phyloP scores from a whole-genome alignment of 805 yeast genomes.

The Lipomyces starkeyi region DNA sequence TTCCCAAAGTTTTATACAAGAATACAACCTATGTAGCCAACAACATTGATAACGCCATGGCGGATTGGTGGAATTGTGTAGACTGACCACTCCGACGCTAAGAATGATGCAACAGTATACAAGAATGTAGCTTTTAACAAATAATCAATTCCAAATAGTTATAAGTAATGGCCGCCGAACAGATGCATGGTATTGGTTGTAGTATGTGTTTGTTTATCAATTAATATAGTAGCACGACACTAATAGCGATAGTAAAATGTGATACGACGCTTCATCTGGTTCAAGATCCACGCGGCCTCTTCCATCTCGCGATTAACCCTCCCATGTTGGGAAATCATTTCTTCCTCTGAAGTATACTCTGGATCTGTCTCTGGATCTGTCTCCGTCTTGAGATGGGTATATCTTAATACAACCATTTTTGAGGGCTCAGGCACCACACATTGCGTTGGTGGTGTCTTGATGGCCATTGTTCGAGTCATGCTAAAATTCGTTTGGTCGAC shows the following conservation, averaged over 20 bases:
- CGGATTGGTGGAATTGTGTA: neutral
- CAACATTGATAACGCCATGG: neutral
- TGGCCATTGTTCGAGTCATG: neutral
- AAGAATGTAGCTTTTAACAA: neutral
- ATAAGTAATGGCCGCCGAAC: too few relatives aligned
- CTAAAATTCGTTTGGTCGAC: neutral
- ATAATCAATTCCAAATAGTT: too few relatives aligned
- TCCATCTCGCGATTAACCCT: neutral
- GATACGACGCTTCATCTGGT: conserved; percentile 4
- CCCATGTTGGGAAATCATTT: neutral
- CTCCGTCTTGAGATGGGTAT: neutral
- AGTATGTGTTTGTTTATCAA: neutral
- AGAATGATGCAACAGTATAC: neutral
- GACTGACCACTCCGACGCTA: neutral
- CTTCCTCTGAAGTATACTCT: neutral
- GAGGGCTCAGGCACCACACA: neutral
- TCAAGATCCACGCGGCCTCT: conserved; percentile 2
- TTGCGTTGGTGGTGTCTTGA: neutral
- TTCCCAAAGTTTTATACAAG: neutral
- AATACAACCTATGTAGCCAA: neutral
- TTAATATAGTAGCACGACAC: too few relatives aligned
- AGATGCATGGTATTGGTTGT: too few relatives aligned
- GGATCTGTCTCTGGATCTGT: neutral
- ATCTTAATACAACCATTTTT: neutral
- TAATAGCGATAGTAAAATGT: neutral